Percentiles rank a stretch among this genome's conserved stretches.
phyloP scores from a whole-genome alignment of 1,284 basidiomycete genomes.

The Cutaneotrichosporon arboriforme region DNA sequence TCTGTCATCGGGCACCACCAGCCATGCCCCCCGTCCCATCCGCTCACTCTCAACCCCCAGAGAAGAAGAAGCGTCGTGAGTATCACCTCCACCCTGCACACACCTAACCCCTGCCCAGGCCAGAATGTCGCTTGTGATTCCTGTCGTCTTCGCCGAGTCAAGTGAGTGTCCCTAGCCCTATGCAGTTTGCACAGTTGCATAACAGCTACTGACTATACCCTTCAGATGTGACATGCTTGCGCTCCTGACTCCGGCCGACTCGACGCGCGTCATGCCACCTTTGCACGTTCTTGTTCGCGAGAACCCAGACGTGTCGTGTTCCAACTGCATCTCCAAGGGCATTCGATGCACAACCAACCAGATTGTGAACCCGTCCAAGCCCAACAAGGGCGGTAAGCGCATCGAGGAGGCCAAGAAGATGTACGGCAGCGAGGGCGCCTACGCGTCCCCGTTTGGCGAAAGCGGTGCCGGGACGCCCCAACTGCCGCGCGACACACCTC shows the following conservation, averaged over 20 bases:
- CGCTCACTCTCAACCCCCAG: neutral
- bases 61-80: constrained; percentile 32
- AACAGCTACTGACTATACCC: neutral
- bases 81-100: constrained; percentile 1
- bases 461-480: neutral
- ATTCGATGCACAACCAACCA: constrained; percentile 35
- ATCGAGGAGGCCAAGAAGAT: constrained; percentile 35
- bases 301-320: constrained; percentile 31
- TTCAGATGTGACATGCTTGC: constrained; percentile 27
- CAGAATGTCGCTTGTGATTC: constrained; percentile 41
- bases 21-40: neutral
- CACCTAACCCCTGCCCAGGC: no score
- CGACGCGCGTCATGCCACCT: constrained; percentile 3
- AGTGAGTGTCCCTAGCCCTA: constrained; percentile 19
- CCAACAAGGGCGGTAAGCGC: constrained; percentile 41
- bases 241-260: constrained; percentile 20
- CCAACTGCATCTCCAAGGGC: constrained; percentile 36
- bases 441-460: neutral
- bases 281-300: constrained; percentile 23
- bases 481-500: no score
- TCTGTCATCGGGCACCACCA: neutral
- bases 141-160: constrained; percentile 37
- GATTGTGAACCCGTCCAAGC: constrained; percentile 35
- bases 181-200: no score
- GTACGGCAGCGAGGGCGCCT: constrained; percentile 23